Percentiles rank a stretch among this genome's conserved stretches.
These are phyloP conservation scores for Jatropha multifida DNA, from an alignment of 441 rosid genomes.

Conservation along the genomic window DNA sequence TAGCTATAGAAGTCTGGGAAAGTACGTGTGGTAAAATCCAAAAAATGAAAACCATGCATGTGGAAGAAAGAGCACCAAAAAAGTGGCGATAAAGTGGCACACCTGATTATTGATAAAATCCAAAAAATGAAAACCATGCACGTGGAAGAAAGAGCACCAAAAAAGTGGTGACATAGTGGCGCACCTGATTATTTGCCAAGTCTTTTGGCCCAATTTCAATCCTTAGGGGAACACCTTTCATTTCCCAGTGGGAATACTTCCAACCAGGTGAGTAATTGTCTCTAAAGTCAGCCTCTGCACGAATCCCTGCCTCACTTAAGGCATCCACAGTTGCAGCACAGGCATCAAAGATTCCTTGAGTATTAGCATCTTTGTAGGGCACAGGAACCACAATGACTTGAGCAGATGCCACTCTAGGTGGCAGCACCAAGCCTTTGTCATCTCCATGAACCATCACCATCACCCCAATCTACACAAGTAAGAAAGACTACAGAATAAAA, in stretches of 20 bases:
- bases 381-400: constrained; percentile 92
- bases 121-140: background rate
- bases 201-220: constrained; percentile 98
- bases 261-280: constrained; percentile 98
- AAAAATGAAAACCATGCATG: background rate
- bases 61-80: constrained; percentile 8
- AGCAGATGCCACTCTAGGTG: constrained; percentile 87
- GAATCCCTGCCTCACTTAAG: constrained; percentile 68
- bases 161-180: constrained; percentile 9
- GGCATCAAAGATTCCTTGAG: constrained; percentile 82
- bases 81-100: constrained; percentile 10
- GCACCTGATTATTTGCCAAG: constrained; percentile 79
- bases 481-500: background rate
- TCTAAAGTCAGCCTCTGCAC: constrained; percentile 81
- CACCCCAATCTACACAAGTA: constrained; percentile 73
- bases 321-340: constrained; percentile 68
- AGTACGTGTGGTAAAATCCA: background rate
- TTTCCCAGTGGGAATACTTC: constrained; percentile 98
- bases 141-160: constrained; percentile 1
- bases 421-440: constrained; percentile 80
- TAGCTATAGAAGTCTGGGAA: background rate
- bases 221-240: constrained; percentile 97
- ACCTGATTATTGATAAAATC: constrained; percentile 61
- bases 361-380: constrained; percentile 93
- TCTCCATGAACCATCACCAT: constrained; percentile 99